phyloP scores from a whole-genome alignment of 805 yeast genomes.

The Kazachstania bromeliacearum region DNA sequence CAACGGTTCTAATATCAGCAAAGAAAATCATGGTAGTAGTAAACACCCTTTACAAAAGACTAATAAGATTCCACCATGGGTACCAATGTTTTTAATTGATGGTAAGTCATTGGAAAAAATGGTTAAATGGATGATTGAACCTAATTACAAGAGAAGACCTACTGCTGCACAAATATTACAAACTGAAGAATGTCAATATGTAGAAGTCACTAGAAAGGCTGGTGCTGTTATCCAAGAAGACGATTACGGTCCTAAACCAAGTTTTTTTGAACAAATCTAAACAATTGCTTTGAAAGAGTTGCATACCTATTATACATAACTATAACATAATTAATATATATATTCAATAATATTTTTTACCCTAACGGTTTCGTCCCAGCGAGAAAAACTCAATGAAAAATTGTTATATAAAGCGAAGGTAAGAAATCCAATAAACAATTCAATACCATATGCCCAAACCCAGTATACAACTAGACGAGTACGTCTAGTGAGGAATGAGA shows the following conservation, averaged over 20 bases:
- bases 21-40: slow-evolving; percentile 1
- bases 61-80: slow-evolving; percentile 61
- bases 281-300: not conserved
- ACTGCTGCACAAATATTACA: slow-evolving; percentile 62
- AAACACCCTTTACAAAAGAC: not conserved
- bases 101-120: slow-evolving; percentile 65
- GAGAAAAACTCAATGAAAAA: not conserved
- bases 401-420: not conserved
- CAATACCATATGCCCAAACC: too few relatives aligned
- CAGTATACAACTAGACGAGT: too few relatives aligned
- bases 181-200: slow-evolving; percentile 63
- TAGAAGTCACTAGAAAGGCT: slow-evolving; percentile 72
- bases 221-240: slow-evolving; percentile 96
- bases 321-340: too few relatives aligned
- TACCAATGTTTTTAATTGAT: slow-evolving; percentile 74
- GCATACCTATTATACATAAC: too few relatives aligned
- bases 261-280: slow-evolving; percentile 18
- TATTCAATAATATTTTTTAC: too few relatives aligned
- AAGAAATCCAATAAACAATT: too few relatives aligned
- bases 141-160: slow-evolving; percentile 75
- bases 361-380: not conserved
- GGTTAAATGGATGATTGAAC: slow-evolving; percentile 84
- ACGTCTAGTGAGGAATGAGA: slow-evolving; percentile 1
- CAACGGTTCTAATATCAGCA: slow-evolving; percentile 9
- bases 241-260: slow-evolving; percentile 79